Base-by-base conservation (phyloP, 495 filamentous ascomycete species). In the Aspergillus olivimuriae region DNA sequence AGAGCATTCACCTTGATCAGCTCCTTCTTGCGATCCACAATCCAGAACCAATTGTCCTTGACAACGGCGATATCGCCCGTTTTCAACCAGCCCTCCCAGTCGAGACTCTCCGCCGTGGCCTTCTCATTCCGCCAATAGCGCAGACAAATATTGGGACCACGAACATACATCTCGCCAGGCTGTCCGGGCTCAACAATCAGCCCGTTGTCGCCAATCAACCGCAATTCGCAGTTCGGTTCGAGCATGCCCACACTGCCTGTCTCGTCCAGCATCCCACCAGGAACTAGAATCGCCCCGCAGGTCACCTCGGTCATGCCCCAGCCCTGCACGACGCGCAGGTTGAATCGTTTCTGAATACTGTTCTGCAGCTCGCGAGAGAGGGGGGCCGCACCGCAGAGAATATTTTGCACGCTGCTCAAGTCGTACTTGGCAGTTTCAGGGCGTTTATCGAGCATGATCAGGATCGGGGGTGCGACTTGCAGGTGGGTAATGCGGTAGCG, bases 341-440 rank as follows among this genome's bases (percentile, higher is more conserved):
- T 40, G 24, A 66, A 69, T 4, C 62, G 45, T 37, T 53, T 55
- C 39, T 68, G 63, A n/a, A 75, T 56, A 17, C 67, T 60, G n/a
- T 52, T 62, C 37, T 62, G 63, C 2, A 71, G 46, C 40, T 74
- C 71, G 11, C 50, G 49, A 16, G 62, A 69, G 39, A 47, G 56
- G 1, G 87, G 87, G 1, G 88, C 87, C 2, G 85, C 87, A 9
- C 83, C 87, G 5, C 76, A 86, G 58, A 80, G 85, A 56, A 89
- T 57, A 73, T 85, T 83, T 23, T 77, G 76, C 4, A 92, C 51
- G 7, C 69, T 73, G 17, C 69, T 76, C 14, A 94, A 62, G 57
- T 94, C 78, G 56, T 85, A 89, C 41, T 81, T 79, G n/a, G 47
- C 60, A 6, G 89, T 75, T 2, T 71, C 47, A 0, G 85, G 81